These are phyloP conservation scores for Colletotrichum liaoningense DNA, from an alignment of 2,329 filamentous ascomycete species.

Conservation along the genomic window DNA sequence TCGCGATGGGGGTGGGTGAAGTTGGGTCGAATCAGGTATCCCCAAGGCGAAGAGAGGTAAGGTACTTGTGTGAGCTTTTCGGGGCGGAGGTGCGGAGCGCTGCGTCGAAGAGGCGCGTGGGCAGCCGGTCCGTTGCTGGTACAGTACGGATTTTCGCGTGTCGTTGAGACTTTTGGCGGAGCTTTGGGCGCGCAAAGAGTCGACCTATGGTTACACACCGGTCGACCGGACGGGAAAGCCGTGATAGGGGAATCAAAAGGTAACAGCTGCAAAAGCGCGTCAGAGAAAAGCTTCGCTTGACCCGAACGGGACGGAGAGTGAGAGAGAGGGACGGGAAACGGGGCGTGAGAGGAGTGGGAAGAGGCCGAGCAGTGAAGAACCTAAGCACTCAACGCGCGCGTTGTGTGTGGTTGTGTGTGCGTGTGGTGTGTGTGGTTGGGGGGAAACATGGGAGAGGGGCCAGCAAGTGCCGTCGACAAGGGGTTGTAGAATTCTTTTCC, in stretches of 20 bases:
- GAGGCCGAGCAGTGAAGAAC: slow-evolving; percentile 23
- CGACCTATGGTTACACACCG: slow-evolving; percentile 36
- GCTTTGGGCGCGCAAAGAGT: slow-evolving; percentile 30
- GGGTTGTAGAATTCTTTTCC: slow-evolving; percentile 10
- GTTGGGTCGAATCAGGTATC: slow-evolving; percentile 32
- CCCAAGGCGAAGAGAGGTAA: slow-evolving; percentile 15
- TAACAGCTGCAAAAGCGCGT: slow-evolving; percentile 50
- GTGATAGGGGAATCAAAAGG: slow-evolving; percentile 28
- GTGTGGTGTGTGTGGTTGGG: slow-evolving; percentile 12
- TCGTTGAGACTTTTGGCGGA: slow-evolving; percentile 25
- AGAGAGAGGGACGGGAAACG: slow-evolving; percentile 12
- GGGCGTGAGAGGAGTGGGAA: slow-evolving; percentile 15
- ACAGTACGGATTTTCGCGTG: slow-evolving; percentile 22
- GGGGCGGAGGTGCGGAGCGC: slow-evolving; percentile 29
- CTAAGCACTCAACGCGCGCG: slow-evolving; percentile 20
- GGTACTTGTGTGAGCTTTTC: slow-evolving; percentile 24
- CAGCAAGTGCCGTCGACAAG: slow-evolving; percentile 33
- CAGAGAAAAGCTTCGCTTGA: slow-evolving; percentile 44
- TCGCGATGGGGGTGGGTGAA: slow-evolving; percentile 21
- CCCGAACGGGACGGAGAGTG: slow-evolving; percentile 12
- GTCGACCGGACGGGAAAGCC: slow-evolving; percentile 34
- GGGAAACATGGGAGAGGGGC: slow-evolving; percentile 18
- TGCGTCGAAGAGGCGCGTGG: slow-evolving; percentile 28
- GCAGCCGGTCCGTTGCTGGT: slow-evolving; percentile 16
- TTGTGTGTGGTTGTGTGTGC: slow-evolving; percentile 13